phyloP scores from a whole-genome alignment of 352 stramenopile genomes.

The Globisporangium nagaii region DNA sequence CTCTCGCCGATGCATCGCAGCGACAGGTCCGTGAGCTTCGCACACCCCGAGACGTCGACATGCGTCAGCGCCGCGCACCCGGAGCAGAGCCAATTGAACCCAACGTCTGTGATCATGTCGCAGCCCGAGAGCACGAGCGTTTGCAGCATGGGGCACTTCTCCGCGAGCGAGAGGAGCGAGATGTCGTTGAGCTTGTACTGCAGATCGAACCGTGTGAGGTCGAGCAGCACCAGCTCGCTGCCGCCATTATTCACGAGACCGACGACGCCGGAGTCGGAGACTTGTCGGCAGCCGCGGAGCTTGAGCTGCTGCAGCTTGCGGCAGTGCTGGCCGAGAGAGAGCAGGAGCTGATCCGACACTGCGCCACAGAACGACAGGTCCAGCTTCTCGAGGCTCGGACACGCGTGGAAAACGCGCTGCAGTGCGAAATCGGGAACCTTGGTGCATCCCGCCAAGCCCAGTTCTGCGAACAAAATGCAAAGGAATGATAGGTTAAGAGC shows the following conservation, averaged over 20 bases:
- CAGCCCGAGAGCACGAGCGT: conserved; percentile 74
- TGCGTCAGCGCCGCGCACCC: conserved; percentile 77
- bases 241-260: conserved; percentile 63
- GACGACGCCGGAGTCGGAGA: conserved; percentile 84
- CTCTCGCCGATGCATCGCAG: conserved; percentile 82
- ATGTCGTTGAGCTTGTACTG: conserved; percentile 92
- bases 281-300: conserved; percentile 78
- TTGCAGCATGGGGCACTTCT: conserved; percentile 50
- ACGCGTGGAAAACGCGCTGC: conserved; percentile 74
- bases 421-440: conserved; percentile 76
- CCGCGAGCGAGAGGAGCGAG: conserved; percentile 72
- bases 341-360: conserved; percentile 80
- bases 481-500: conserved; percentile 1
- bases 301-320: conserved; percentile 53
- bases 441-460: conserved; percentile 69
- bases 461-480: conserved; percentile 19
- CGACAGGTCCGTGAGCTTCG: conserved; percentile 86
- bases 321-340: conserved; percentile 62
- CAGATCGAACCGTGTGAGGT: conserved; percentile 85
- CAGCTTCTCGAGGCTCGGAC: conserved; percentile 54
- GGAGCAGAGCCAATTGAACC: conserved; percentile 86
- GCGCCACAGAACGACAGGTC: conserved; percentile 75
- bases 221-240: conserved; percentile 56
- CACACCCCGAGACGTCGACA: conserved; percentile 79
- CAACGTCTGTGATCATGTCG: conserved; percentile 89